Evolutionary conservation across 331 rosid species (phyloP), one percentile per base, ranked within the genome.

Genomic region (Arachis monticola): DNA sequence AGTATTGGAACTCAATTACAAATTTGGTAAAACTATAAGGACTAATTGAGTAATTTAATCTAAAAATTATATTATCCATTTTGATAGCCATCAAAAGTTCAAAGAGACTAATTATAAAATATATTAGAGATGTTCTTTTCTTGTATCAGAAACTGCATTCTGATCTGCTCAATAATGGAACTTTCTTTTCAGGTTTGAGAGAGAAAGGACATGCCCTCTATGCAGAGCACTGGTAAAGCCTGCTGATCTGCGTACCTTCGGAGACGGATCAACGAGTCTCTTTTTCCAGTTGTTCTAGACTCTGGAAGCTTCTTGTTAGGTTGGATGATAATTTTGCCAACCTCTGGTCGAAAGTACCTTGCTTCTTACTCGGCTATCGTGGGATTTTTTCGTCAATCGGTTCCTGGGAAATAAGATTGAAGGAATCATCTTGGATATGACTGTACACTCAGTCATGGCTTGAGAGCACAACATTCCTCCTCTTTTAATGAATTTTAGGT

Each of bases 201-300:
- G 98, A 78, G 97, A 93, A 70, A 85, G 98, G 80, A 89, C 98
- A 63, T 93, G 98, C 87, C 98, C 98, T 11, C 78, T 91, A 10
- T 93, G 98, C 87, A 79, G 98, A 75, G 93, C 97, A 11, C 61
- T 93, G 87, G 93, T 93, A 14, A 93, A 88, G 81, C 88, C 92
- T 61, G 96, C 93, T 0, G 97, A 88, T 73, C 77, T 91, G 57
- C 77, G 88, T 56, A 86, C 98, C 17, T 93, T 85, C 42, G 93
- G 98, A 50, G 98, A 93, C 10, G 97, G 98, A 47, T 93, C 98
- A 1, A 93, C 98, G 1, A 87, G 94, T 81, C 84, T 93, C 73
- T 78, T 93, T 52, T 91, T 93, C 83, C 92, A 88, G 84, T 71
- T 91, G 74, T 91, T 91, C 74, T 93, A 70, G 82, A 68, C 67